These are phyloP conservation scores for Cyclostephanos invisitatus DNA, from an alignment of 108 stramenopile genomes.

Conservation along the genomic window DNA sequence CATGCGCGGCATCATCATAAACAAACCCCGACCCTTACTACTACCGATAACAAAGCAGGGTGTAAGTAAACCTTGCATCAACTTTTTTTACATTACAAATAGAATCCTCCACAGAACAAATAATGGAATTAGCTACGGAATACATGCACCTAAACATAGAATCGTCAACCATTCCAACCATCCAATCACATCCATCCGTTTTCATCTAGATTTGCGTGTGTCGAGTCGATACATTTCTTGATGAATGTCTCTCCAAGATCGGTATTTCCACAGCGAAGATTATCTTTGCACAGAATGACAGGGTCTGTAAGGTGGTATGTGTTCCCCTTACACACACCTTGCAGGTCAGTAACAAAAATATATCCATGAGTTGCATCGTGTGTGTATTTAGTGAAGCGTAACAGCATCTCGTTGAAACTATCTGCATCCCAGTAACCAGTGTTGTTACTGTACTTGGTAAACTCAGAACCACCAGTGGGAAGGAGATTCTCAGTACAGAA, in stretches of 20 bases:
- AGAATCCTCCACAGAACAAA: background rate
- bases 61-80: too few relatives aligned
- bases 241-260: conserved; percentile 28
- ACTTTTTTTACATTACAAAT: background rate
- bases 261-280: conserved; percentile 34
- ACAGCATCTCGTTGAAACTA: conserved; percentile 32
- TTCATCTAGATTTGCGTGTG: background rate
- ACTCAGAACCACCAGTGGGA: conserved; percentile 30
- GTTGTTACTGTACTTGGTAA: conserved; percentile 51
- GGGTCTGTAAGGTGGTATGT: conserved; percentile 38
- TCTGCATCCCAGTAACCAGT: conserved; percentile 53
- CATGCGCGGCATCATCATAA: background rate
- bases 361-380: conserved; percentile 30
- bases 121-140: background rate
- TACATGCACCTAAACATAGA: too few relatives aligned
- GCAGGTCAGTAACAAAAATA: conserved; percentile 53
- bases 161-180: too few relatives aligned
- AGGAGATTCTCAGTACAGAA: conserved; percentile 44
- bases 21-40: background rate
- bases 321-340: conserved; percentile 43
- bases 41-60: background rate
- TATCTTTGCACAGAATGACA: conserved; percentile 41
- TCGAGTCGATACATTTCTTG: conserved; percentile 4
- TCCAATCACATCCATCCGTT: background rate
- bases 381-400: conserved; percentile 46